These are phyloP conservation scores for Panellus pusillus DNA, from an alignment of 768 basidiomycete genomes.

Conservation along the genomic window DNA sequence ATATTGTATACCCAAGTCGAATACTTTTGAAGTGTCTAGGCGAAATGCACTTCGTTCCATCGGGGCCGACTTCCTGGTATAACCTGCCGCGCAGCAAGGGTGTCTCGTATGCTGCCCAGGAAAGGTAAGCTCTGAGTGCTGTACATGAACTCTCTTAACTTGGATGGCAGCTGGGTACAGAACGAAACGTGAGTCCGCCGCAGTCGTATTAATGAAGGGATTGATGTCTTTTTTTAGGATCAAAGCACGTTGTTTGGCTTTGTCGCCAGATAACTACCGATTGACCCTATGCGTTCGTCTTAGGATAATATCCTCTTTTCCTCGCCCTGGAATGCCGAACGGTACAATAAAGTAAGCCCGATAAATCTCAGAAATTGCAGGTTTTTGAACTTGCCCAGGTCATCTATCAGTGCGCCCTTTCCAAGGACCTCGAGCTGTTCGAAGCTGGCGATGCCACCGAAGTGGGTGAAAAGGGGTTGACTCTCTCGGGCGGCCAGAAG, in stretches of 20 bases:
- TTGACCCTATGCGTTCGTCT: not conserved
- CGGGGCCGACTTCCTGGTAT: conserved; percentile 58
- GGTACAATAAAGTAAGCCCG: conserved; percentile 58
- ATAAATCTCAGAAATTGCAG: too few relatives aligned
- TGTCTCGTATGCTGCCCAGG: conserved; percentile 80
- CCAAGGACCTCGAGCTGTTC: conserved; percentile 69
- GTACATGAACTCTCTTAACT: not conserved
- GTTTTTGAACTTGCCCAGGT: conserved; percentile 31
- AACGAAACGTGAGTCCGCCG: conserved; percentile 34
- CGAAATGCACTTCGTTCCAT: conserved; percentile 67
- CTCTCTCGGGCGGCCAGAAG: conserved; percentile 44
- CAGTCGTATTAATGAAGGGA: too few relatives aligned
- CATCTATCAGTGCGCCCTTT: conserved; percentile 71
- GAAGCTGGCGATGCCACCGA: conserved; percentile 63
- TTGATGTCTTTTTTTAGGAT: not conserved
- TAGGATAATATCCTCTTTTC: conserved; percentile 86
- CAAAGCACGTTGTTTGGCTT: not conserved
- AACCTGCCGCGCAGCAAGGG: conserved; percentile 68
- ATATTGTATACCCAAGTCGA: not conserved
- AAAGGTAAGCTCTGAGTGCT: conserved; percentile 65
- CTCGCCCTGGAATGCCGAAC: conserved; percentile 68
- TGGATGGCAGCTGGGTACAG: not conserved
- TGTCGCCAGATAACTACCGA: not conserved
- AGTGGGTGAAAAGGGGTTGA: conserved; percentile 60
- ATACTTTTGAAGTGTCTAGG: conserved; percentile 28